Evolutionary conservation across 2,329 filamentous ascomycete genomes (phyloP).

Genomic region (Clonostachys rosea): DNA sequence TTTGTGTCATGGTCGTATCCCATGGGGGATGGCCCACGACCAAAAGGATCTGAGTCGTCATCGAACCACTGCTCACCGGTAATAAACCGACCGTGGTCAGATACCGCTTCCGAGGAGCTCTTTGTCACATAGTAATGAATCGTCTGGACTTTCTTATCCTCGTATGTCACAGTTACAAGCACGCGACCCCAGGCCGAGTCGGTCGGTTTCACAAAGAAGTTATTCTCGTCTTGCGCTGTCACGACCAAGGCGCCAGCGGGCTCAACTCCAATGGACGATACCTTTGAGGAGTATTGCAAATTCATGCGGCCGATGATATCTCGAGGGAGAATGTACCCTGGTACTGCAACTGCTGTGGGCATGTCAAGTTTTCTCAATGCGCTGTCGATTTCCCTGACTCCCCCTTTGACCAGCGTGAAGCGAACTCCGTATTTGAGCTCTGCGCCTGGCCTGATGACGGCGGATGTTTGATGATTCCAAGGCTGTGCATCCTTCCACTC

Average conservation of each 20-base stretch:
- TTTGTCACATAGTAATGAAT: constrained; percentile 54
- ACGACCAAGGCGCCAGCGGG: constrained; percentile 30
- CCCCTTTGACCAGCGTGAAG: constrained; percentile 37
- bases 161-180: constrained; percentile 40
- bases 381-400: constrained; percentile 41
- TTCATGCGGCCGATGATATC: constrained; percentile 40
- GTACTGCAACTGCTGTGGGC: constrained; percentile 46
- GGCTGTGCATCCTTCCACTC: constrained; percentile 46
- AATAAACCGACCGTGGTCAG: constrained; percentile 46
- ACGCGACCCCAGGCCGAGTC: constrained; percentile 41
- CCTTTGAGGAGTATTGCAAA: constrained; percentile 29
- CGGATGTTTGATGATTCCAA: constrained; percentile 51
- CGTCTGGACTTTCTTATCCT: constrained; percentile 40
- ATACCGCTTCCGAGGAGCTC: constrained; percentile 31
- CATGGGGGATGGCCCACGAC: constrained; percentile 48
- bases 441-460: constrained; percentile 34
- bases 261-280: constrained; percentile 29
- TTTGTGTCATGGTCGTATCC: constrained; percentile 47
- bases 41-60: constrained; percentile 46
- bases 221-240: constrained; percentile 12
- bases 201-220: constrained; percentile 37
- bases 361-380: constrained; percentile 33
- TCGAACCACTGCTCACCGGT: constrained; percentile 47
- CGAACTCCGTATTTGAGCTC: constrained; percentile 41
- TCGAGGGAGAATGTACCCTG: constrained; percentile 47